phyloP scores from a whole-genome alignment of 1,139 yeast genomes.

The Saccharomyces hybrid region DNA sequence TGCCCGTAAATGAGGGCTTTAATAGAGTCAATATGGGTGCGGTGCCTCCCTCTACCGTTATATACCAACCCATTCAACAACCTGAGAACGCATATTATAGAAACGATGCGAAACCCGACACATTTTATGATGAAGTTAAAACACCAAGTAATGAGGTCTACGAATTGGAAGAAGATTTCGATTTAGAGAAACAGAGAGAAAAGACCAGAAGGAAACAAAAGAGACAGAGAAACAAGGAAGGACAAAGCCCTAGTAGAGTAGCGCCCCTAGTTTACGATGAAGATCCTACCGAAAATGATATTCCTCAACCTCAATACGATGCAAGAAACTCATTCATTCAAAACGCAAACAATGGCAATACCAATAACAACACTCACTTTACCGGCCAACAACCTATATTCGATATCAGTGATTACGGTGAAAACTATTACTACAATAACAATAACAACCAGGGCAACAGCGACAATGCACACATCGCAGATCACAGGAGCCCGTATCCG shows the following conservation, averaged over 20 bases:
- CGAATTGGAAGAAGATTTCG: conserved; percentile 29
- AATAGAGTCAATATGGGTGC: conserved; percentile 8
- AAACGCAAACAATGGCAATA: neutral
- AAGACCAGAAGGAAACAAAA: conserved; percentile 9
- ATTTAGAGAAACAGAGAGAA: conserved; percentile 27
- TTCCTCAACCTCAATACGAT: neutral
- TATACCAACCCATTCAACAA: conserved; percentile 28
- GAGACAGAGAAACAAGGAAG: neutral
- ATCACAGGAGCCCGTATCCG: conserved; percentile 11
- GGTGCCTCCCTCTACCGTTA: conserved; percentile 18
- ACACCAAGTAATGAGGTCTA: conserved; percentile 16
- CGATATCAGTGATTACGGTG: neutral
- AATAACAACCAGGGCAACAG: neutral
- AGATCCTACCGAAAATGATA: conserved; percentile 5
- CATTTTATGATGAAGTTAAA: conserved; percentile 20
- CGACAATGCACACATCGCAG: neutral
- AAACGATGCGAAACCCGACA: conserved; percentile 3
- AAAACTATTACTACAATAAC: neutral
- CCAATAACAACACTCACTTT: neutral
- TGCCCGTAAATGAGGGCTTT: conserved; percentile 12
- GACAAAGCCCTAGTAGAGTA: conserved; percentile 1
- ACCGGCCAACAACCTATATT: neutral
- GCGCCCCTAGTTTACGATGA: conserved; percentile 3
- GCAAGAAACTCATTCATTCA: conserved; percentile 8
- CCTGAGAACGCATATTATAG: conserved; percentile 24